A percentile compares a stretch with the other conserved stretches of the same genome.
Evolutionary conservation across 768 basidiomycete species (phyloP).

Genomic region (Leccinum arenicola): DNA sequence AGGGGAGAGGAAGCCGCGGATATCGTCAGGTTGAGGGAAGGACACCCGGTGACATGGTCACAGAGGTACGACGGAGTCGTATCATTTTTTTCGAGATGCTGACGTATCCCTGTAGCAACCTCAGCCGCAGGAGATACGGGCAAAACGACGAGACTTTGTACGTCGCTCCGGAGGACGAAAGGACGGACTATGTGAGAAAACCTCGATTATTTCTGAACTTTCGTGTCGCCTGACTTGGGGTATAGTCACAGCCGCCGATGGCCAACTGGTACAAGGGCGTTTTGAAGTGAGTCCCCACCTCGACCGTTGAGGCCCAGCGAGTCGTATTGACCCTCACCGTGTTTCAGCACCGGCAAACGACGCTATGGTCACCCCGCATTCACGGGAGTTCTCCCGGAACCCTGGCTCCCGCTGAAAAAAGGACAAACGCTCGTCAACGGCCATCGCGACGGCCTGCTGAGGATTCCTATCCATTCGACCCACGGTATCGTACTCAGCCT

Average conservation of each 20-base stretch:
- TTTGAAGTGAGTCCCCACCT: conserved; percentile 59
- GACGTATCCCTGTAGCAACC: conserved; percentile 48
- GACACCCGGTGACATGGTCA: conserved; percentile 84
- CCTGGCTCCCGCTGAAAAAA: conserved; percentile 91
- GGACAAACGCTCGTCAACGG: conserved; percentile 72
- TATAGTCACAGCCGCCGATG: conserved; percentile 93
- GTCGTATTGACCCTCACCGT: conserved; percentile 4
- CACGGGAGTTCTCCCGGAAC: conserved; percentile 88
- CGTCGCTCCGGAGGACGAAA: conserved; percentile 90
- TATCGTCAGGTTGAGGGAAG: conserved; percentile 67
- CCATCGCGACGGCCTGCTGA: conserved; percentile 32
- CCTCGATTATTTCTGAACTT: neutral
- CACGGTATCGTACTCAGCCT: conserved; percentile 82
- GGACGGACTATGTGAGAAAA: conserved; percentile 79
- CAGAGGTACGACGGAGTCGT: conserved; percentile 57
- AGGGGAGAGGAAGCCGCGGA: conserved; percentile 84
- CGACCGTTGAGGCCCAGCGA: neutral
- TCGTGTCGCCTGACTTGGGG: conserved; percentile 6
- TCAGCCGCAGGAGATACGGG: conserved; percentile 85
- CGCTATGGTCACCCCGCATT: conserved; percentile 95
- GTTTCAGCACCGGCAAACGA: conserved; percentile 79
- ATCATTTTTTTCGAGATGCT: neutral
- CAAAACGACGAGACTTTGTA: conserved; percentile 94
- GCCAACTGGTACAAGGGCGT: conserved; percentile 92
- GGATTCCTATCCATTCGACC: conserved; percentile 39